Conservation (phyloP, 306 rosid genomes). For the Begonia fuchsioides region DNA sequence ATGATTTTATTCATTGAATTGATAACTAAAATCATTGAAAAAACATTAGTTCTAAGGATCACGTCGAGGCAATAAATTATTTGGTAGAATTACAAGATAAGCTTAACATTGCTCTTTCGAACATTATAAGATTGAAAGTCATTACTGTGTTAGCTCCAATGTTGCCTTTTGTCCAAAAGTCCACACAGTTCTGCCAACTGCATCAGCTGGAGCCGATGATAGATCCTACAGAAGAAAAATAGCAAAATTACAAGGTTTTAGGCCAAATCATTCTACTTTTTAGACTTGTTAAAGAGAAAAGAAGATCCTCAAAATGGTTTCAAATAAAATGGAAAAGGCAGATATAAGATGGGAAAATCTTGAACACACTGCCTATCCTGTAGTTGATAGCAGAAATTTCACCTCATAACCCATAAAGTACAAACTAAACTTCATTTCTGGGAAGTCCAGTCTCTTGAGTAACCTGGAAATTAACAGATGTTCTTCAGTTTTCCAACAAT, state of each 20-base stretch:
- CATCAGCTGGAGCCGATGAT: slow-evolving; percentile 40
- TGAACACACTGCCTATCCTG: background rate
- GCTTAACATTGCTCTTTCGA: background rate
- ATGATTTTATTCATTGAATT: too few species aligned
- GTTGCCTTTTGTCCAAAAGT: slow-evolving; percentile 82
- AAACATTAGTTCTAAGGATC: too few species aligned
- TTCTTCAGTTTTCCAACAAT: too few species aligned
- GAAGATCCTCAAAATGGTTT: too few species aligned
- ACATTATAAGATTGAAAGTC: background rate
- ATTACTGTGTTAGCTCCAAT: slow-evolving; percentile 87
- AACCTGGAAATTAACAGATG: slow-evolving; percentile 29
- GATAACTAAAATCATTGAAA: too few species aligned
- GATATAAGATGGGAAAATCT: slow-evolving; percentile 7
- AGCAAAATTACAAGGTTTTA: background rate
- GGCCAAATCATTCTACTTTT: too few species aligned
- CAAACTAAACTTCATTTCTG: slow-evolving; percentile 79
- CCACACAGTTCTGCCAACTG: slow-evolving; percentile 77
- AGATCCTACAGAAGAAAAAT: slow-evolving; percentile 31
- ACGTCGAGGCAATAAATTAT: background rate
- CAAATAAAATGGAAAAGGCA: background rate
- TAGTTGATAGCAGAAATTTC: slow-evolving; percentile 1
- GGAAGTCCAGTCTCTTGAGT: slow-evolving; percentile 88
- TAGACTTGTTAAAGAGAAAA: too few species aligned
- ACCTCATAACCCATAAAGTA: slow-evolving; percentile 95
- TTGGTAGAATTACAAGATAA: background rate